A percentile compares a stretch with the other conserved stretches of the same genome.
Evolutionary conservation across 139 green algal genomes (phyloP).

Genomic region (Chlamydomonas sp.): DNA sequence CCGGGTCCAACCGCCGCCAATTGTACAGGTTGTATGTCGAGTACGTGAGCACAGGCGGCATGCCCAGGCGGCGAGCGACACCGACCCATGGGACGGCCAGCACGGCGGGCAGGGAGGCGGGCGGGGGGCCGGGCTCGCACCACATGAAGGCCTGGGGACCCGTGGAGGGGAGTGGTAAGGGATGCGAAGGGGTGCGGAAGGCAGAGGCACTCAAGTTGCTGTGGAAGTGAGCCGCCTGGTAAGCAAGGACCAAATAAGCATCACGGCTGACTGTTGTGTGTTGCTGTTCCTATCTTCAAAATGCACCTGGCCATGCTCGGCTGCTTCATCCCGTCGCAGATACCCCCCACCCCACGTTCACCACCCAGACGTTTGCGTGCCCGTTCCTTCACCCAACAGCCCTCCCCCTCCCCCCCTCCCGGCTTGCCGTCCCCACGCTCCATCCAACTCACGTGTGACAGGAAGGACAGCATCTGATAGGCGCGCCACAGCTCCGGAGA

Average conservation of each 20-base stretch:
- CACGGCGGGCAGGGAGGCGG: conserved; percentile 28
- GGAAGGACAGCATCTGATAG: conserved; percentile 58
- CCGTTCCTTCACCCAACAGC: background rate
- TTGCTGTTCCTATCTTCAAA: background rate
- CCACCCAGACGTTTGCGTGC: background rate
- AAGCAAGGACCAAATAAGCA: background rate
- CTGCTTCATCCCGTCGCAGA: background rate
- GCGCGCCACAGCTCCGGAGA: conserved; percentile 45
- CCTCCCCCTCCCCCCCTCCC: background rate
- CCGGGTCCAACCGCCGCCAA: conserved; percentile 51
- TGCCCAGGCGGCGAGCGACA: conserved; percentile 34
- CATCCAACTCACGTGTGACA: conserved; percentile 43
- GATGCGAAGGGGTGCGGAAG: background rate
- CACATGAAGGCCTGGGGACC: conserved; percentile 53
- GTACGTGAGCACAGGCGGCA: conserved; percentile 57
- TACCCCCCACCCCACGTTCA: background rate
- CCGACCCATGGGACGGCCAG: conserved; percentile 48
- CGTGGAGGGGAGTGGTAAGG: background rate
- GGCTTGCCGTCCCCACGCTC: background rate
- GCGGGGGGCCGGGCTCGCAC: conserved; percentile 49
- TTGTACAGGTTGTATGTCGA: conserved; percentile 63
- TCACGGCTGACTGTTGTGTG: too few species aligned
- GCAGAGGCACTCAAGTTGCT: background rate
- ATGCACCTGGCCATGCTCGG: too few species aligned
- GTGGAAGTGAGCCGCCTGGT: background rate